Base-by-base conservation (phyloP, 2,329 filamentous ascomycete genomes). In the Diplodia seriata region DNA sequence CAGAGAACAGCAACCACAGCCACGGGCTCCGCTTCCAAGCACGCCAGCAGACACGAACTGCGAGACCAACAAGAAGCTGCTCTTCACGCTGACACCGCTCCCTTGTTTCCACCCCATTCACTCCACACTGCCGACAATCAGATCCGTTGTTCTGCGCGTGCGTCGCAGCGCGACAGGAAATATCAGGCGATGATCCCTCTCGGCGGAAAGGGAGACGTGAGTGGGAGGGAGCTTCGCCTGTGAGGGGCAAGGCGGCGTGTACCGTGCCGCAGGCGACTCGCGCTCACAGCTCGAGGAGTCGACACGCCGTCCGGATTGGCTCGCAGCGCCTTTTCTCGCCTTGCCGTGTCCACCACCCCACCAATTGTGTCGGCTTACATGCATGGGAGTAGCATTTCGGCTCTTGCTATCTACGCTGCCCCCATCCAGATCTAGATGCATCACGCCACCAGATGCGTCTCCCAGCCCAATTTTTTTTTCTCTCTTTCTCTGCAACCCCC, bases 101-200 rank as follows among this genome's bases (percentile, higher is more conserved):
- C 8, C 43, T 20, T n/a, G 15, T 29, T 5, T 31, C 50, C 50
- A n/a, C 23, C 33, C 12, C 18, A 23, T 38, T 18, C 9, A 15
- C 43, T n/a, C 43, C 43, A n/a, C 43, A 47, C 43, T 20, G 43
- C 43, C 43, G 43, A 47, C n/a, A 47, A 47, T 9, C 43, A 18
- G 50, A 49, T 63, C 47, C 40, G 12, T 49, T 26, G 11, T 51
- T 23, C 31, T 38, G 43, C 31, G 29, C 20, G 50, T 31, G 59
- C 23, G 31, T 23, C 29, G 47, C 12, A 15, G 12, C 29, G 43
- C 43, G 43, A 26, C 23, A 26, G 23, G 18, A 38, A 63, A 51
- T 23, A 51, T 63, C 59, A 63, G 31, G 47, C 59, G 43, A 63
- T 29, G 43, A 62, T 63, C 59, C 26, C 47, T 12, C 59, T 18